Percentiles rank a stretch among this genome's conserved stretches.
These are phyloP conservation scores for Magnaporthiopsis rhizophila DNA, from an alignment of 2,329 filamentous ascomycete genomes.

Conservation along the genomic window DNA sequence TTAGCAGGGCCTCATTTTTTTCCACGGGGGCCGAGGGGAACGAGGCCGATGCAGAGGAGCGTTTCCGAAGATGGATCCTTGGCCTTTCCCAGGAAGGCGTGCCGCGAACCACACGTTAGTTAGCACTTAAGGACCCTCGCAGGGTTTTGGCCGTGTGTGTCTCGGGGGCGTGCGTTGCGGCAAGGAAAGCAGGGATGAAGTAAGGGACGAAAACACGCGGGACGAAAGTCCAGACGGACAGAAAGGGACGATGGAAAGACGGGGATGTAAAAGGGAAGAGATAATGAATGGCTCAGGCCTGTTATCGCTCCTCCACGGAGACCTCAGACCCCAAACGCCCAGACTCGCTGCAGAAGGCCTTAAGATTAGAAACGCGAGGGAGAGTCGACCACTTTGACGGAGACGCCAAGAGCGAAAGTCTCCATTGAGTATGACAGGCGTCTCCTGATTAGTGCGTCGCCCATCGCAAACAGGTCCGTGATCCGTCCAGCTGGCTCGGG, in stretches of 20 bases:
- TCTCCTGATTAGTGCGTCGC: neutral
- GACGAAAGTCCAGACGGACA: neutral
- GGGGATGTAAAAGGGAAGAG: neutral
- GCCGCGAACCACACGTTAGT: neutral
- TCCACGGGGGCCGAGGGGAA: neutral
- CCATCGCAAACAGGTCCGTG: neutral
- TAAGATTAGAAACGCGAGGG: neutral
- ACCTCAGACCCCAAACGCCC: neutral
- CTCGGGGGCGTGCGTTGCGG: neutral
- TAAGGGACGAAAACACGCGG: neutral
- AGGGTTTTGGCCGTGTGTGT: neutral
- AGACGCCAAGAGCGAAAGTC: neutral
- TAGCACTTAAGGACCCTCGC: neutral
- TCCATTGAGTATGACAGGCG: neutral
- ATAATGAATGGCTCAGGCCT: neutral
- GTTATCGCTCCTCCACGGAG: neutral
- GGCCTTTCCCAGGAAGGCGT: neutral
- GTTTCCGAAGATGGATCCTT: constrained; percentile 5
- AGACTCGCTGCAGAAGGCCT: neutral
- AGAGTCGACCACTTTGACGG: neutral
- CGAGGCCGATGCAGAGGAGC: constrained; percentile 9
- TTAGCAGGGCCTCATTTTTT: constrained; percentile 9
- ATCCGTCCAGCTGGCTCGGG: neutral
- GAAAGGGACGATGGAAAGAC: neutral
- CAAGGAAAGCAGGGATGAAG: neutral